These are phyloP conservation scores for Solanum pinnatisectum DNA, from an alignment of 257 asterid species.

Conservation along the genomic window DNA sequence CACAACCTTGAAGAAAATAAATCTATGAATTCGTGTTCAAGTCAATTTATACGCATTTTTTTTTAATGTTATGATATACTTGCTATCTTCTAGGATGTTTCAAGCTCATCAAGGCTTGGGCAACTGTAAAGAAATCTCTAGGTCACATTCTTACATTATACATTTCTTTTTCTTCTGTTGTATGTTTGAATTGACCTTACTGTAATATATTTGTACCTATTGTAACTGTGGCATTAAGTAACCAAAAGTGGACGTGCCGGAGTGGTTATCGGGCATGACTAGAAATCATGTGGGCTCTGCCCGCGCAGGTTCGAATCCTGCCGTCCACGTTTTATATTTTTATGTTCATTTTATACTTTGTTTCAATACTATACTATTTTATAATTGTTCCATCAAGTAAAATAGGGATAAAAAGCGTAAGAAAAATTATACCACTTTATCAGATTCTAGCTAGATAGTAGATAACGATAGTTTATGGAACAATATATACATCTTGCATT, in stretches of 20 bases:
- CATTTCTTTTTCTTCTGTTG: not conserved
- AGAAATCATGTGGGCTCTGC: constrained; percentile 99
- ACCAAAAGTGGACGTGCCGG: constrained; percentile 65
- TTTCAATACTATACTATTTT: not conserved
- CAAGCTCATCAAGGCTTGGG: not conserved
- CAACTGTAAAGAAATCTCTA: not conserved
- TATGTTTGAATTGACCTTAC: not conserved
- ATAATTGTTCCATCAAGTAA: not conserved
- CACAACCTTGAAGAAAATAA: not conserved
- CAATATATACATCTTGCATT: not conserved
- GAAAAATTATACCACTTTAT: not conserved
- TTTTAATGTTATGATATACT: not conserved
- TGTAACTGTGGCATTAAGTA: not conserved
- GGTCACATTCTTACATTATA: not conserved
- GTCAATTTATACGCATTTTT: not conserved
- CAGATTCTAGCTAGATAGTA: not conserved
- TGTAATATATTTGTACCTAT: not conserved
- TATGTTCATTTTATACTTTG: not conserved
- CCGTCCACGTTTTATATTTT: constrained; percentile 56
- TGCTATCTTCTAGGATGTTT: not conserved
- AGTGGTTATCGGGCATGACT: constrained; percentile 99
- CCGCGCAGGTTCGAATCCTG: constrained; percentile 99
- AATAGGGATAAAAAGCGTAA: not conserved
- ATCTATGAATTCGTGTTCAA: not conserved
- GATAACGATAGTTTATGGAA: not conserved